phyloP scores from a whole-genome alignment of 1,284 basidiomycete species.

The Tilletia walkeri region DNA sequence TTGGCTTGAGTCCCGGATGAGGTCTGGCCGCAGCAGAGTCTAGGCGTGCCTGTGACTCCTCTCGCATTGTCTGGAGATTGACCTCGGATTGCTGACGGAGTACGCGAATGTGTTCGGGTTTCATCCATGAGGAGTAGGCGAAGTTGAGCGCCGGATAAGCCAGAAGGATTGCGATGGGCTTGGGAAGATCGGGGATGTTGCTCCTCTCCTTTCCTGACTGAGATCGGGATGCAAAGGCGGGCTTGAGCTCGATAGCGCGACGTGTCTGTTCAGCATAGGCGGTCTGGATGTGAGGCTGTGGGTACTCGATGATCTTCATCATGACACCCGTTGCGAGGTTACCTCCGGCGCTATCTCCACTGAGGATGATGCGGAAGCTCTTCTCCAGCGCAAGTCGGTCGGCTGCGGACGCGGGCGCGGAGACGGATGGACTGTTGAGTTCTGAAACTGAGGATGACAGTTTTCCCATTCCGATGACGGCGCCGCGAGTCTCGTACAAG shows the following conservation, averaged over 20 bases:
- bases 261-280: slow-evolving; percentile 30
- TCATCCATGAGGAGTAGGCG: slow-evolving; percentile 92
- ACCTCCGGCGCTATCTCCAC: slow-evolving; percentile 47
- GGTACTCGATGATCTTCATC: slow-evolving; percentile 48
- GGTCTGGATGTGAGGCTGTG: slow-evolving; percentile 41
- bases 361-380: slow-evolving; percentile 38
- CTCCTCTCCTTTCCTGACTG: slow-evolving; percentile 17
- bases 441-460: not conserved
- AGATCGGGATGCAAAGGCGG: not conserved
- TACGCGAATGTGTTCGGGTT: slow-evolving; percentile 76
- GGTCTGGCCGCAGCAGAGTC: slow-evolving; percentile 23
- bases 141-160: slow-evolving; percentile 77
- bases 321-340: slow-evolving; percentile 41
- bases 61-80: slow-evolving; percentile 33
- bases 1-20: not conserved
- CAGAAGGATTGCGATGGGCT: slow-evolving; percentile 77
- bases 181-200: slow-evolving; percentile 56
- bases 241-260: not conserved
- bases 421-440: too few species aligned
- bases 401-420: not conserved
- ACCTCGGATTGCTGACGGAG: slow-evolving; percentile 63
- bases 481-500: slow-evolving; percentile 75
- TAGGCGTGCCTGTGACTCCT: not conserved
- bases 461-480: slow-evolving; percentile 71
- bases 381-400: slow-evolving; percentile 26